Conservation (phyloP, 257 asterid species). For the Gentiana macrophylla region DNA sequence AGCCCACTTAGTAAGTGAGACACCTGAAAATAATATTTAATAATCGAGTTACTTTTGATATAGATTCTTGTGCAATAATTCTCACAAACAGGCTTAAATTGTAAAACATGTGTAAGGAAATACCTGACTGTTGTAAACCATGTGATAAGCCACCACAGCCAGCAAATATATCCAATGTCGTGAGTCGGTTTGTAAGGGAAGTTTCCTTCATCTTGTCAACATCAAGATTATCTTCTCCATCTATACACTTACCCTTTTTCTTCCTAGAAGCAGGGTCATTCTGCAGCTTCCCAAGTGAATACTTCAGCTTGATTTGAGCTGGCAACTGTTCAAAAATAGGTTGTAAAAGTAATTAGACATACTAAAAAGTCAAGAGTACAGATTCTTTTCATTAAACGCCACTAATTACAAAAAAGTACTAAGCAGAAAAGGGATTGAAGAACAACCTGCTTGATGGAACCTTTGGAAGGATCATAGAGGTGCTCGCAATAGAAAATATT, state of each 20-base stretch:
- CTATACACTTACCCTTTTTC: slow-evolving; percentile 75
- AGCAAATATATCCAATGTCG: slow-evolving; percentile 85
- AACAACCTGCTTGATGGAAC: slow-evolving; percentile 75
- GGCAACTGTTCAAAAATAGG: slow-evolving; percentile 58
- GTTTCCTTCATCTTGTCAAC: slow-evolving; percentile 22
- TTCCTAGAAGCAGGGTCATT: slow-evolving; percentile 34
- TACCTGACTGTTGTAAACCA: slow-evolving; percentile 76
- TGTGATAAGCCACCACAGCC: slow-evolving; percentile 98
- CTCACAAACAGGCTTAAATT: slow-evolving; percentile 5
- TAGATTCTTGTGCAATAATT: slow-evolving; percentile 8
- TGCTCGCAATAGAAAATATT: slow-evolving; percentile 85
- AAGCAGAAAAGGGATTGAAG: not conserved
- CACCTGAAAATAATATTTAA: slow-evolving; percentile 36
- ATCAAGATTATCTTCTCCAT: slow-evolving; percentile 49
- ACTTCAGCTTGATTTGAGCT: slow-evolving; percentile 43
- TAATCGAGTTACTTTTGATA: slow-evolving; percentile 9
- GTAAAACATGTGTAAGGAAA: slow-evolving; percentile 8
- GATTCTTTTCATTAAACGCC: not conserved
- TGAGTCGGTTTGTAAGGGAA: slow-evolving; percentile 32
- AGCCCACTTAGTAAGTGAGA: slow-evolving; percentile 82
- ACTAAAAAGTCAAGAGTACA: not conserved
- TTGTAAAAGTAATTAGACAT: not conserved
- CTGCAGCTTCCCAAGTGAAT: slow-evolving; percentile 34
- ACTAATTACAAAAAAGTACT: not conserved
- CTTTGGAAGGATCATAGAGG: slow-evolving; percentile 65